phyloP scores from a whole-genome alignment of 371 early-diverging fungal genomes.

The Thermomucor indicae-seudaticae region DNA sequence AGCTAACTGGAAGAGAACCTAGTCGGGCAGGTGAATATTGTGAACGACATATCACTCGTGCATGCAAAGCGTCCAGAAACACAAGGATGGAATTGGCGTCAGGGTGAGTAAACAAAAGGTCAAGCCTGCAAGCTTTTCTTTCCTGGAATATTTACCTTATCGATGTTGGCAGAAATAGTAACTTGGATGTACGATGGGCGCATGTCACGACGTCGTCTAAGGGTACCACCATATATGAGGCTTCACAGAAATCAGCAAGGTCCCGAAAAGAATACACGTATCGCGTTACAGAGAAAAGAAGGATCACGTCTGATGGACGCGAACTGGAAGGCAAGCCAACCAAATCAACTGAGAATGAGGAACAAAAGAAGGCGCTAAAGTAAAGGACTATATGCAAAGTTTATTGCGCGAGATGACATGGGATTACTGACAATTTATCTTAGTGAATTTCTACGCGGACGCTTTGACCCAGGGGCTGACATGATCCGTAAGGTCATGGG shows the following conservation, averaged over 20 bases:
- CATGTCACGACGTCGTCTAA: neutral
- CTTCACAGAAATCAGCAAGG: neutral
- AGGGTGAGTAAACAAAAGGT: too few species aligned
- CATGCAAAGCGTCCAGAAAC: constrained; percentile 30
- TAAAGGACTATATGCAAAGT: neutral
- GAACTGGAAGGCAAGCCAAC: neutral
- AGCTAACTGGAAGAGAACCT: too few species aligned
- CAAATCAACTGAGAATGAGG: constrained; percentile 4
- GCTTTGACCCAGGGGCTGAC: constrained; percentile 34
- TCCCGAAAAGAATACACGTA: constrained; percentile 20
- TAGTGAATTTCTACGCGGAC: constrained; percentile 32
- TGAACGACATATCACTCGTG: constrained; percentile 25
- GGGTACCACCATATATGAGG: neutral
- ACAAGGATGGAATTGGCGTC: constrained; percentile 42
- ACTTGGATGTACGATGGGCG: constrained; percentile 36
- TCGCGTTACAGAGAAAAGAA: constrained; percentile 18
- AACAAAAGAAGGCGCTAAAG: constrained; percentile 3
- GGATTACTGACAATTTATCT: neutral
- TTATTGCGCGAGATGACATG: neutral
- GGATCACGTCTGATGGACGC: constrained; percentile 22
- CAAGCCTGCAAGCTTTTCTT: neutral
- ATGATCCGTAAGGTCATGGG: constrained; percentile 37
- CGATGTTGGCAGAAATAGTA: constrained; percentile 17
- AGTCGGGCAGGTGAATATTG: constrained; percentile 40
- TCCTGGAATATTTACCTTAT: neutral